Evolutionary conservation across 2,329 filamentous ascomycete genomes (phyloP), one percentile per base, ranked within the genome.

Genomic region (Akanthomyces dipterigenus): DNA sequence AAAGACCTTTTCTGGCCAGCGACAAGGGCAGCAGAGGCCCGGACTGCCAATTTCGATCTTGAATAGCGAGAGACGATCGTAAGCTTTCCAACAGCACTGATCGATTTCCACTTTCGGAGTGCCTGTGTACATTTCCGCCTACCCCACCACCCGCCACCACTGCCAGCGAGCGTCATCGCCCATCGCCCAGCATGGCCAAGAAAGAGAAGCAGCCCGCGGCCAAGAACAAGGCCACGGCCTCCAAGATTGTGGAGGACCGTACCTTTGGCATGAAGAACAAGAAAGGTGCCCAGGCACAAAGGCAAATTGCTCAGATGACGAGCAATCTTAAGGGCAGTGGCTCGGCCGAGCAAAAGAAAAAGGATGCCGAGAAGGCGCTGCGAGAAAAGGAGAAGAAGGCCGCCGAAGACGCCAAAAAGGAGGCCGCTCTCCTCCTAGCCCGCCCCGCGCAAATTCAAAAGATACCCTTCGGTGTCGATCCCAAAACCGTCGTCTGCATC

Each of bases 261-360:
- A 96, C 95, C 54, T 99, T 99, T 82, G 95, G 95, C 70, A 98
- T 99, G 95, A 99, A 99, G 80, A 99, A 99, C 74, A 99, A 99
- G 82, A 99, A 97, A 82, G 95, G 95, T 68, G 89, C 86, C 62
- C 88, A 86, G 57, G 93, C 92, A 60, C 91, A 98, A 78, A 96
- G 88, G 77, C 86, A 93, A 68, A 98, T 99, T 72, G 88, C 90
- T 63, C 90, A 92, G 70, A 85, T 99, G 74, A 79, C 87, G 67
- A 83, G 87, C 51, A 88, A 92, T 69, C 83, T 87, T 57, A 86
- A 88, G 67, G 82, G 84, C 61, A 87, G 88, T 68, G 91, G 91
- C 64, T 88, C 83, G n/a, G 85, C 91, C 24, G 93, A 97, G 62
- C 88, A 95, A 75, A 98, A 97, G 82, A 84, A 82, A 69, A 96